Evolutionary conservation across 2,329 filamentous ascomycete genomes (phyloP), one percentile per base, ranked within the genome.

Genomic region (Fusarium neocosmosporiellum): DNA sequence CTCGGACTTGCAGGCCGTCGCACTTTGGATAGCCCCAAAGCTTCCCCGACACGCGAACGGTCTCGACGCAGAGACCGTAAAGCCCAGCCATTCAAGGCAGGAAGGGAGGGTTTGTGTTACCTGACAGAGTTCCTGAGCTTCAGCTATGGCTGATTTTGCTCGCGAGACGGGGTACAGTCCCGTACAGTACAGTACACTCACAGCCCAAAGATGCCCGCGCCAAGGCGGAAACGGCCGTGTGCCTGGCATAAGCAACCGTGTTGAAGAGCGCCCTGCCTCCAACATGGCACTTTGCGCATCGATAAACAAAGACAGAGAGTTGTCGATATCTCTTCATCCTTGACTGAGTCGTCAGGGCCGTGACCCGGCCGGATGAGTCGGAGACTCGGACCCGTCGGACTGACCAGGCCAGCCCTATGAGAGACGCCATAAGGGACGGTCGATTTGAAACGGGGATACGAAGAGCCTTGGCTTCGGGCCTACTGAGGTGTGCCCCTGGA

Each of bases 1-100:
- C 37, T 24, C 46, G 36, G 43, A 24, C 57, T 58, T 58, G 63
- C 48, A 59, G 53, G 34, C 39, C 59, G 63, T 66, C 65, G 63
- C 59, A 60, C 31, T 73, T 39, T 60, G 20, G 31, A 65, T 74
- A 64, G 61, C 43, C 62, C 50, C 59, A 53, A 66, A 59, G 59
- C 27, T 54, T 69, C 33, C 61, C 54, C 36, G n/a, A 53, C 33
- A 57, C 36, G 43, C 24, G 36, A 39, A 31, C 31, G 29, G 62
- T 57, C 55, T 61, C 22, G 48, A 62, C 34, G 34, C 46, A 34
- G 48, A 37, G 36, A 11, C 59, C 48, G 24, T 39, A 48, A 31
- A 39, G 37, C 41, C 58, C 64, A 46, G 48, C 36, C 36, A 41
- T 24, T 16, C 46, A 55, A 18, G 24, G 46, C 8, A 20, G 36